Conservation (phyloP, 1,284 basidiomycete genomes). For the Porogramme epimiltina region DNA sequence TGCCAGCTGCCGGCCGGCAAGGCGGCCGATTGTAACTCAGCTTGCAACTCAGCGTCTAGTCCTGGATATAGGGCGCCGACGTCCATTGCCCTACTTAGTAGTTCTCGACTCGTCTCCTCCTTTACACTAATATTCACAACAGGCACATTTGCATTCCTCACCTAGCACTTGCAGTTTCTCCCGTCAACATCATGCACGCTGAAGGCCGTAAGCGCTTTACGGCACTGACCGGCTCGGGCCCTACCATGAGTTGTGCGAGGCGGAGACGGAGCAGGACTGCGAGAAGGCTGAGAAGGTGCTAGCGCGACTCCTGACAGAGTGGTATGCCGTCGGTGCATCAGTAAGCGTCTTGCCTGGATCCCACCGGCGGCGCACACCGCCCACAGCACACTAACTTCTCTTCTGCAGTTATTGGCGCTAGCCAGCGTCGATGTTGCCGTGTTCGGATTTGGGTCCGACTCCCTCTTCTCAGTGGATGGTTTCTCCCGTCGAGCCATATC, state of each 20-base stretch:
- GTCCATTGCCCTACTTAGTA: too few species aligned
- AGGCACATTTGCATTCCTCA: too few species aligned
- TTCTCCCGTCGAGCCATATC: slow-evolving; percentile 44
- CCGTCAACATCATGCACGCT: too few species aligned
- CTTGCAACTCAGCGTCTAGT: too few species aligned
- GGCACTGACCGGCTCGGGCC: slow-evolving; percentile 55
- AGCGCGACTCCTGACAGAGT: slow-evolving; percentile 32
- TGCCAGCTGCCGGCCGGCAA: too few species aligned
- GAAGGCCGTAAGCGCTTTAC: too few species aligned
- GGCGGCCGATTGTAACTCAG: too few species aligned
- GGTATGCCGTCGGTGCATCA: slow-evolving; percentile 37
- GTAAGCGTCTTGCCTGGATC: slow-evolving; percentile 25
- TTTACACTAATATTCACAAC: too few species aligned
- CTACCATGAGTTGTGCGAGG: slow-evolving; percentile 54
- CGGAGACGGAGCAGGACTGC: slow-evolving; percentile 47
- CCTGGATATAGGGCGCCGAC: too few species aligned
- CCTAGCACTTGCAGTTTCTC: too few species aligned
- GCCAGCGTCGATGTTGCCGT: slow-evolving; percentile 41
- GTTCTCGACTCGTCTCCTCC: too few species aligned
- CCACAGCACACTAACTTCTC: too few species aligned
- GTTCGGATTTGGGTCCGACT: slow-evolving; percentile 57
- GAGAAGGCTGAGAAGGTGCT: slow-evolving; percentile 49
- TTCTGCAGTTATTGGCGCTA: slow-evolving; percentile 3
- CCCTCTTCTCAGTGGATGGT: slow-evolving; percentile 27
- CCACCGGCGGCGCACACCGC: not conserved